phyloP scores from a whole-genome alignment of 768 basidiomycete species.

The Paxillus involutus region DNA sequence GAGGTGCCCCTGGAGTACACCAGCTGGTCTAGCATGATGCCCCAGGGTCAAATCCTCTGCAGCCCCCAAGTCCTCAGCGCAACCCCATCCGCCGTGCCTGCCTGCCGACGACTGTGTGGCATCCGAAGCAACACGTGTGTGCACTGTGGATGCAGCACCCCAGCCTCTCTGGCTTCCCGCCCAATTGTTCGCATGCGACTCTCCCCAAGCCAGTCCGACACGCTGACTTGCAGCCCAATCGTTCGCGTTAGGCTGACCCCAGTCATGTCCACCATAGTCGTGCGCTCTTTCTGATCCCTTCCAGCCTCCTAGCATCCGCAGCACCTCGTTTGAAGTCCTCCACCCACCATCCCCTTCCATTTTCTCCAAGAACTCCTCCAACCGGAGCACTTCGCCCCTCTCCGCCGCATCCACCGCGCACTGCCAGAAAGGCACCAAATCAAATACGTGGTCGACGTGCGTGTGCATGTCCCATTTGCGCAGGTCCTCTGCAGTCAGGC shows the following conservation, averaged over 20 bases:
- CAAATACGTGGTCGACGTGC: conserved; percentile 47
- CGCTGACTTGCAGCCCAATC: conserved; percentile 11
- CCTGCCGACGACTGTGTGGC: conserved; percentile 17
- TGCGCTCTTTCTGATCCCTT: conserved; percentile 7
- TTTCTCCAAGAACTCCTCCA: conserved; percentile 47
- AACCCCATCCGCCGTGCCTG: conserved; percentile 17
- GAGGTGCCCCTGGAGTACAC: neutral
- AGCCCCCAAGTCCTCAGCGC: conserved; percentile 16
- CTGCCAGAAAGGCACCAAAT: conserved; percentile 56
- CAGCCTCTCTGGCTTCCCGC: conserved; percentile 7
- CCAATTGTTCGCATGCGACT: neutral
- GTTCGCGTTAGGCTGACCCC: conserved; percentile 7
- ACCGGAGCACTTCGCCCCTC: conserved; percentile 39
- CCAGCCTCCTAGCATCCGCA: conserved; percentile 30
- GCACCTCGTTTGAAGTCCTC: conserved; percentile 27
- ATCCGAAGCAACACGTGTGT: conserved; percentile 10
- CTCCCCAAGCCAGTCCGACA: conserved; percentile 7
- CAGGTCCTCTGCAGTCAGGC: conserved; percentile 28
- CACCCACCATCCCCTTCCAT: conserved; percentile 36
- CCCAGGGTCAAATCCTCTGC: neutral
- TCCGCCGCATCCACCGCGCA: conserved; percentile 47
- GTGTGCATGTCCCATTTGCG: conserved; percentile 28
- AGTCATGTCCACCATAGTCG: neutral
- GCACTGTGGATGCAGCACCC: conserved; percentile 5
- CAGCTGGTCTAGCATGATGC: neutral